These are phyloP conservation scores for Ilex paraguariensis DNA, from an alignment of 305 asterid species.

Conservation along the genomic window DNA sequence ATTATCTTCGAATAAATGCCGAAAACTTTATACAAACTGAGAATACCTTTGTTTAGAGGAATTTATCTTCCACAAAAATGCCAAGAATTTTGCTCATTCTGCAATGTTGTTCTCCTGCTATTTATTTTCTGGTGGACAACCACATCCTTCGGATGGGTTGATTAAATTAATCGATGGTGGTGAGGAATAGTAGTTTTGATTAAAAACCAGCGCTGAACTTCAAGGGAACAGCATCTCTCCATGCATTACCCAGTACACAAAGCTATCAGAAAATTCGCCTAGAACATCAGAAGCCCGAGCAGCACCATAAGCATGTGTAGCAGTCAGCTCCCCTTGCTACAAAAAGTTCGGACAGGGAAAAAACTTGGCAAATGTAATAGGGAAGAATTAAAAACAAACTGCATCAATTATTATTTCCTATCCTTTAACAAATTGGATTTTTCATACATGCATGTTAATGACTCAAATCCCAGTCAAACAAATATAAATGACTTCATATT, in stretches of 20 bases:
- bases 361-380: not conserved
- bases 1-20: conserved; percentile 15
- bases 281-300: conserved; percentile 21
- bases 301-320: conserved; percentile 24
- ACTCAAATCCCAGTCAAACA: too few species aligned
- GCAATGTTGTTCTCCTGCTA: conserved; percentile 18
- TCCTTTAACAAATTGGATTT: too few species aligned
- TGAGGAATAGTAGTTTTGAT: conserved; percentile 5
- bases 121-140: conserved; percentile 21
- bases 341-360: not conserved
- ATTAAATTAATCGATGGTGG: conserved; percentile 13
- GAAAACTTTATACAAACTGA: conserved; percentile 38
- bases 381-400: not conserved
- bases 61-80: conserved; percentile 32
- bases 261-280: conserved; percentile 47
- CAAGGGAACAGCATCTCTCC: conserved; percentile 51
- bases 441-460: too few species aligned
- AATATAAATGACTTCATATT: too few species aligned
- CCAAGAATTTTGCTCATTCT: conserved; percentile 15
- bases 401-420: too few species aligned
- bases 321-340: conserved; percentile 47
- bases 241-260: conserved; percentile 57
- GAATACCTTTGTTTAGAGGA: conserved; percentile 10
- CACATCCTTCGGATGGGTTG: conserved; percentile 65
- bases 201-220: conserved; percentile 11